Evolutionary conservation across 768 basidiomycete species (phyloP).

Genomic region (Dioszegia hungarica): DNA sequence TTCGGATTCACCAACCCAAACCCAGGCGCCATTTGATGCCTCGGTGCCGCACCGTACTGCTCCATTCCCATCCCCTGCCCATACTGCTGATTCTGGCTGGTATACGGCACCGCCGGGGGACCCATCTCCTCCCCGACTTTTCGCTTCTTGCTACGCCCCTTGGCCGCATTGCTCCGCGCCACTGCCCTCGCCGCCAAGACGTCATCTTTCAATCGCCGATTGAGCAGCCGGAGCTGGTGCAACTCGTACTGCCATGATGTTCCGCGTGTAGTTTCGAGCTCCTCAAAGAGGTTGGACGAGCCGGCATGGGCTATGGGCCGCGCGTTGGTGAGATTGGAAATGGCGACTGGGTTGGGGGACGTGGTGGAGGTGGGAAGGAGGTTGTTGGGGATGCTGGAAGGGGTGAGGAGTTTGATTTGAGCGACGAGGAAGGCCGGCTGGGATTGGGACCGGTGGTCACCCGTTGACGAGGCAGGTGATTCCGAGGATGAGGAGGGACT

Average conservation of each 20-base stretch:
- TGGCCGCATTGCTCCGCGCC: conserved; percentile 26
- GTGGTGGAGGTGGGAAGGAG: conserved; percentile 42
- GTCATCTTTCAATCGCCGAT: conserved; percentile 63
- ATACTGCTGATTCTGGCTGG: conserved; percentile 4
- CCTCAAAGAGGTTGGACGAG: conserved; percentile 62
- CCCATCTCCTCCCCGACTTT: conserved; percentile 17
- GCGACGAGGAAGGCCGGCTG: conserved; percentile 1
- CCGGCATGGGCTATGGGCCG: conserved; percentile 32
- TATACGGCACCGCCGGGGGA: conserved; percentile 15
- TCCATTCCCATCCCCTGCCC: conserved; percentile 10
- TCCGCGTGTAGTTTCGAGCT: conserved; percentile 62
- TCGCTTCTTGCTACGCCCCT: conserved; percentile 17
- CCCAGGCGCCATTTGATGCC: conserved; percentile 46
- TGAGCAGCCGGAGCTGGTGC: conserved; percentile 71
- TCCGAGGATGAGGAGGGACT: not conserved
- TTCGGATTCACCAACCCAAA: conserved; percentile 33
- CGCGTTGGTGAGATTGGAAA: conserved; percentile 15
- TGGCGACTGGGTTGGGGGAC: not conserved
- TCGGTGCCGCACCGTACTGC: conserved; percentile 32
- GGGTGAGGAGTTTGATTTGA: conserved; percentile 5
- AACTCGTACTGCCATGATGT: conserved; percentile 93
- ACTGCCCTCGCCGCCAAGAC: conserved; percentile 39
- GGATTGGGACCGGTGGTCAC: not conserved
- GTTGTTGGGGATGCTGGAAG: conserved; percentile 7
- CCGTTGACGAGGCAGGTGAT: conserved; percentile 5